Conservation (phyloP, 352 stramenopile species). For the Pythium periplocum region DNA sequence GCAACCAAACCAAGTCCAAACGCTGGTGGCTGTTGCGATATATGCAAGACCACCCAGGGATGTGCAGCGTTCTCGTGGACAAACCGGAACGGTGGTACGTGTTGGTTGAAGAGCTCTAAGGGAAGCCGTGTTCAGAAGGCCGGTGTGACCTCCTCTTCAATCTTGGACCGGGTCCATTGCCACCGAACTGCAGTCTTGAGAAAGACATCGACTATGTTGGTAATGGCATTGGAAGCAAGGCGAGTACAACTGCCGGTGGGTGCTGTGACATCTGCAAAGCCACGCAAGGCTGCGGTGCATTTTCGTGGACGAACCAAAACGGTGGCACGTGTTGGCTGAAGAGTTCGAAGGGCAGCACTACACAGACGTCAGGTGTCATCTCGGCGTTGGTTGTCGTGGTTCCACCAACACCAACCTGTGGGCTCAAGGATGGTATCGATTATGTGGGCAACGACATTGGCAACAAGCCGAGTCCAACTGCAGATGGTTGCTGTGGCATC, state of each 20-base stretch:
- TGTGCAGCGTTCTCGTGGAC: slow-evolving; percentile 22
- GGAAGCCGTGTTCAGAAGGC: slow-evolving; percentile 5
- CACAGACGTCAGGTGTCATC: background rate
- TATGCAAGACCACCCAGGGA: slow-evolving; percentile 8
- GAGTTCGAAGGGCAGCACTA: slow-evolving; percentile 22
- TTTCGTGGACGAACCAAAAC: slow-evolving; percentile 40
- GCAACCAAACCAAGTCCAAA: slow-evolving; percentile 4
- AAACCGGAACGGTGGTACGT: slow-evolving; percentile 17
- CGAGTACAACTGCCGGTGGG: slow-evolving; percentile 18
- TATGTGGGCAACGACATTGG: too few relatives aligned
- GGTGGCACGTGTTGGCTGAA: slow-evolving; percentile 52
- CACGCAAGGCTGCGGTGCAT: slow-evolving; percentile 27
- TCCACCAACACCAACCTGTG: background rate
- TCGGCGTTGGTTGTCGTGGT: slow-evolving; percentile 5
- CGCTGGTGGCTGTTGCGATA: slow-evolving; percentile 16
- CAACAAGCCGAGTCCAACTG: too few relatives aligned
- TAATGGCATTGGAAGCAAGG: slow-evolving; percentile 27
- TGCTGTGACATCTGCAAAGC: slow-evolving; percentile 31
- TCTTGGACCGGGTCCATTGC: slow-evolving; percentile 3
- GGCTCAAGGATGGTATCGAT: background rate
- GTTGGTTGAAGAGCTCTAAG: slow-evolving; percentile 26
- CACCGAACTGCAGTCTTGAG: slow-evolving; percentile 18
- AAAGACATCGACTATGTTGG: slow-evolving; percentile 34
- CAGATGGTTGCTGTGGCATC: too few relatives aligned
- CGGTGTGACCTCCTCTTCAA: slow-evolving; percentile 4